Conservation (phyloP, 371 early-diverging fungal species). For the Mortierella sp. region DNA sequence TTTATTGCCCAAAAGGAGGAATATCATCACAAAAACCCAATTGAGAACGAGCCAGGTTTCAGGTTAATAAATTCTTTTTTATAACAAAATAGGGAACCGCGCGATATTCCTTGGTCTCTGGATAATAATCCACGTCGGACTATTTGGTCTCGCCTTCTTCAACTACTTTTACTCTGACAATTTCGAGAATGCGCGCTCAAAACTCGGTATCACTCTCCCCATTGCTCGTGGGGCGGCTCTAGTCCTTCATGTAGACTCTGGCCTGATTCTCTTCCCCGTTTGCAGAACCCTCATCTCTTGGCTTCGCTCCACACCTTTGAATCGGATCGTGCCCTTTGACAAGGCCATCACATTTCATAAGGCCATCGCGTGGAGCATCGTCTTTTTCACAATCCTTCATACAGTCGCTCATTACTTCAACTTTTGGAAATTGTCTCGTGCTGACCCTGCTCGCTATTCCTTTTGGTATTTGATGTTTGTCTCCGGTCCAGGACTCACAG, state of each 20-base stretch:
- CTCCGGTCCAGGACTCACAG: conserved; percentile 83
- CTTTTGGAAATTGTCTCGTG: conserved; percentile 64
- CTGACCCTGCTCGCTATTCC: conserved; percentile 62
- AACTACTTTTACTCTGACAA: conserved; percentile 64
- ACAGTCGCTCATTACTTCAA: conserved; percentile 80
- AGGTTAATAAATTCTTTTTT: no score
- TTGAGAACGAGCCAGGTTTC: no score
- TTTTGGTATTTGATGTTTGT: conserved; percentile 66
- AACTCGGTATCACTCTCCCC: conserved; percentile 63
- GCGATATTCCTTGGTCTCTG: conserved; percentile 63
- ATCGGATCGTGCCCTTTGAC: conserved; percentile 80
- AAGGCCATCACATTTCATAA: conserved; percentile 75
- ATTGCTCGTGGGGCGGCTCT: conserved; percentile 75
- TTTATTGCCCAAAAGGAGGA: no score
- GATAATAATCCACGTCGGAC: conserved; percentile 61
- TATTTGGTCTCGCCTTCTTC: conserved; percentile 63
- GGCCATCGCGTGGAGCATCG: conserved; percentile 79
- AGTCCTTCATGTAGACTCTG: conserved; percentile 76
- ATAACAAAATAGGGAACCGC: conserved; percentile 35
- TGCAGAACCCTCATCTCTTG: conserved; percentile 83
- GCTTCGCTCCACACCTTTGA: conserved; percentile 73
- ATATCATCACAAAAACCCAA: no score
- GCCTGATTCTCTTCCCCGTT: conserved; percentile 81
- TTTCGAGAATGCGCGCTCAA: conserved; percentile 57
- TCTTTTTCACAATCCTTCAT: conserved; percentile 81